Evolutionary conservation across 1,284 basidiomycete species (phyloP), one percentile per base, ranked within the genome.

Genomic region (Retiboletus flavoniger): DNA sequence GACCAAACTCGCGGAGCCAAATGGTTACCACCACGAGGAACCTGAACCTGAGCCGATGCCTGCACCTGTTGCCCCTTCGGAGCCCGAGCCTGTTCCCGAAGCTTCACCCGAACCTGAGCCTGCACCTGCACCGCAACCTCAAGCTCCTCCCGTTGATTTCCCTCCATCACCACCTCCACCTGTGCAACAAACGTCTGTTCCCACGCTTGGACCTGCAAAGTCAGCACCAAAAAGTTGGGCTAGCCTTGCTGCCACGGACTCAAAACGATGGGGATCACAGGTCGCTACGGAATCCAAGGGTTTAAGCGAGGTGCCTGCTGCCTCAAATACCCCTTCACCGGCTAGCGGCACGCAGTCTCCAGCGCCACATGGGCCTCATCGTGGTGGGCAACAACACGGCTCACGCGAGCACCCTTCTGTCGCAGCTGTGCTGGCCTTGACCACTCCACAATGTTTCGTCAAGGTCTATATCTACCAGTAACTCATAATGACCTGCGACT

Each of bases 191-290:
- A 60, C 78, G 21, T 61, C 74, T 29, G 59, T 70, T 40, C 65
- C 72, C 19, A 60, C 69, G 5, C 66, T 61, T 41, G 63, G 65
- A 21, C 72, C 69, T 14, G 64, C 79, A 21, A 81, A 77, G 19
- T 84, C 89, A 14, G 75, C 65, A 21, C 85, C 87, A 21, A 91
- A 92, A 71, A 90, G 89, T 0, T 97, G 94, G 95, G 95, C 95
- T 0, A 89, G 88, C 56, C 83, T 96, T 47, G 95, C 94, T 50
- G 93, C 93, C 35, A 72, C 88, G 21, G 88, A 89, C 64, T 73
- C 81, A 32, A 85, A 83, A 68, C 86, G 87, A 66, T 94, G 91
- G 91, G 90, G 90, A 42, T 67, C 84, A 1, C 81, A 84, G 16
- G 87, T 91, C 38, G 88, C 89, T 8, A 78, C 82, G 57, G 87